Base-by-base conservation (phyloP, 495 filamentous ascomycete genomes). In the Penicillium lividum region DNA sequence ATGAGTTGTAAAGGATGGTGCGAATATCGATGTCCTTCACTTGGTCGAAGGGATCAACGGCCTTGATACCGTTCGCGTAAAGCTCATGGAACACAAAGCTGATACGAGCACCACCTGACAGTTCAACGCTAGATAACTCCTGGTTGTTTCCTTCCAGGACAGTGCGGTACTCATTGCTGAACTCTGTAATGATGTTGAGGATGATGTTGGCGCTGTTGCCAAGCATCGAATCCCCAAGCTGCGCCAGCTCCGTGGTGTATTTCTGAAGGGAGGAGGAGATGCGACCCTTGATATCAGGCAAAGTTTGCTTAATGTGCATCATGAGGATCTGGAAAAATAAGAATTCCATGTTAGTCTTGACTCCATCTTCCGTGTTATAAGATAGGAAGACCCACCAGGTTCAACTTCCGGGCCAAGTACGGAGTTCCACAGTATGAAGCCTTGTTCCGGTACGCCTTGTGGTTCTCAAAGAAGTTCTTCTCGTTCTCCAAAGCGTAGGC, bases 261-360 rank as follows among this genome's bases (percentile, higher is more conserved):
- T 98, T 98, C 67, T 93, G 89, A 49, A 99, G 84, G 34, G 92
- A 96, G 57, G 89, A 87, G 10, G 89, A 84, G 68, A 99, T 99
- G 59, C 95, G 89, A 16, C 87, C 89, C 74, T 98, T 99, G 80
- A 99, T 99, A 70, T 99, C 94, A 28, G 94, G 94, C 10, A 99
- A 84, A 7, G 94, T 99, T 79, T 99, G 94, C 76, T 99, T 99
- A 80, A 99, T 99, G 80, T 99, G 94, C 94, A 98, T 99, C 94
- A 98, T 98, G 58, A 99, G 84, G 73, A 99, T 98, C 86, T 89
- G 73, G 27, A 63, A 28, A 22, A 9, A 50, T 54, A 56, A 60
- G 55, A 31, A 16, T 5, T 40, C 3, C n/a, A 2, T 53, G n/a
- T 55, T 46, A 49, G 38, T 34, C 34, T 22, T 7, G 42, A 42